These are phyloP conservation scores for Centaurea solstitialis DNA, from an alignment of 129 eudicot species.

Conservation along the genomic window DNA sequence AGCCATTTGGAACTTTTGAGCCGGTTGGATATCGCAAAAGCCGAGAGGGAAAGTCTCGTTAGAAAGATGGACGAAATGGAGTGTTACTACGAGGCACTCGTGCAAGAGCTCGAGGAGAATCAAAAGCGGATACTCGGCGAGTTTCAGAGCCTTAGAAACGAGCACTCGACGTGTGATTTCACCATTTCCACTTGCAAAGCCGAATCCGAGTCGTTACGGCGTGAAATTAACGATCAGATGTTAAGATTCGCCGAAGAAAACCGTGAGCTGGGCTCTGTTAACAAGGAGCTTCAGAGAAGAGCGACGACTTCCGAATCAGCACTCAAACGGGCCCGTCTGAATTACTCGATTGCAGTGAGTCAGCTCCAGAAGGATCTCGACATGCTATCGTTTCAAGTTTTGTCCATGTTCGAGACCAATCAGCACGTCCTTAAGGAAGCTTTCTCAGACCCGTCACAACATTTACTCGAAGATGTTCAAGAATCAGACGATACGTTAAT, in stretches of 20 bases:
- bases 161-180: conserved; percentile 71
- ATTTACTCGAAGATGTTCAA: conserved; percentile 17
- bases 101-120: conserved; percentile 94
- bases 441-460: conserved; percentile 51
- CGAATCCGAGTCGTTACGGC: conserved; percentile 59
- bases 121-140: conserved; percentile 83
- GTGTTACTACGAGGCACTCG: conserved; percentile 85
- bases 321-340: conserved; percentile 81
- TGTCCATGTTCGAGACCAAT: conserved; percentile 88
- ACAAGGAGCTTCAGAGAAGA: conserved; percentile 79
- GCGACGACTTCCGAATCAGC: conserved; percentile 81
- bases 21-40: conserved; percentile 65
- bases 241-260: conserved; percentile 52
- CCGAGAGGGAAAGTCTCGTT: conserved; percentile 64
- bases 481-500: conserved; percentile 14
- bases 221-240: conserved; percentile 53
- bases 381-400: conserved; percentile 84
- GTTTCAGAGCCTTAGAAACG: conserved; percentile 69
- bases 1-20: conserved; percentile 55
- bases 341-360: conserved; percentile 93
- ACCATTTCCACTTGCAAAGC: conserved; percentile 51
- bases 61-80: conserved; percentile 93
- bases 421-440: conserved; percentile 78
- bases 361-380: conserved; percentile 93
- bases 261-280: conserved; percentile 48